A percentile compares a stretch with the other conserved stretches of the same genome.
Conservation (phyloP, 2,329 filamentous ascomycete species). For the Neurospora crassa region DNA sequence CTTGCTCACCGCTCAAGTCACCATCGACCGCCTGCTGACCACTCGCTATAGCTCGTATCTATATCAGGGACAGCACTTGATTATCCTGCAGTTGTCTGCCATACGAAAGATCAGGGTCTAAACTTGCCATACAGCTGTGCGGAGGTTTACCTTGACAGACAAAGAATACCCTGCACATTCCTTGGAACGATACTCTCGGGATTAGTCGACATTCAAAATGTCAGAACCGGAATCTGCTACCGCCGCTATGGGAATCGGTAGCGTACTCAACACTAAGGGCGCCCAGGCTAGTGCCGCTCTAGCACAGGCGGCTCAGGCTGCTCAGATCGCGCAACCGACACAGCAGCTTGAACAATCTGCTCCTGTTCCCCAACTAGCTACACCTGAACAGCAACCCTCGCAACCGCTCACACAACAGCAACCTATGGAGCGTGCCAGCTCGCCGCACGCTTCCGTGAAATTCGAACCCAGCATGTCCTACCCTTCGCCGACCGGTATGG, state of each 20-base stretch:
- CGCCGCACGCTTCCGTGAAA: conserved; percentile 50
- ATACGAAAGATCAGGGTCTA: neutral
- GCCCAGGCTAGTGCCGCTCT: conserved; percentile 17
- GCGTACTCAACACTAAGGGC: conserved; percentile 42
- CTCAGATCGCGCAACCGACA: conserved; percentile 19
- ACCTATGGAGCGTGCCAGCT: conserved; percentile 43
- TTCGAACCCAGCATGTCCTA: conserved; percentile 42
- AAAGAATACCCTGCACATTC: conserved; percentile 2
- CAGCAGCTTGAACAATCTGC: conserved; percentile 16
- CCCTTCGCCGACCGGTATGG: conserved; percentile 43
- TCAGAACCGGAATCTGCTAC: conserved; percentile 32
- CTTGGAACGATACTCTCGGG: neutral
- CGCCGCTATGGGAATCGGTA: conserved; percentile 44
- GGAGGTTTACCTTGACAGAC: neutral
- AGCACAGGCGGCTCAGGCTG: conserved; percentile 12
- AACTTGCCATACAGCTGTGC: neutral
- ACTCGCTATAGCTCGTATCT: neutral
- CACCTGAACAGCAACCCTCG: conserved; percentile 14
- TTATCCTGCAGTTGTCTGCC: neutral
- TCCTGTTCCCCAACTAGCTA: conserved; percentile 9
- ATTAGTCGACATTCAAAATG: conserved; percentile 10
- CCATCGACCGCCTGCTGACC: conserved; percentile 1
- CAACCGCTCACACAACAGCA: conserved; percentile 17
- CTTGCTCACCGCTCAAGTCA: conserved; percentile 14
- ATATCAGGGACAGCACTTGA: neutral